A percentile compares a stretch with the other conserved stretches of the same genome.
Conservation (phyloP, 495 filamentous ascomycete genomes). For the Pyrenopolyporus hunteri region DNA sequence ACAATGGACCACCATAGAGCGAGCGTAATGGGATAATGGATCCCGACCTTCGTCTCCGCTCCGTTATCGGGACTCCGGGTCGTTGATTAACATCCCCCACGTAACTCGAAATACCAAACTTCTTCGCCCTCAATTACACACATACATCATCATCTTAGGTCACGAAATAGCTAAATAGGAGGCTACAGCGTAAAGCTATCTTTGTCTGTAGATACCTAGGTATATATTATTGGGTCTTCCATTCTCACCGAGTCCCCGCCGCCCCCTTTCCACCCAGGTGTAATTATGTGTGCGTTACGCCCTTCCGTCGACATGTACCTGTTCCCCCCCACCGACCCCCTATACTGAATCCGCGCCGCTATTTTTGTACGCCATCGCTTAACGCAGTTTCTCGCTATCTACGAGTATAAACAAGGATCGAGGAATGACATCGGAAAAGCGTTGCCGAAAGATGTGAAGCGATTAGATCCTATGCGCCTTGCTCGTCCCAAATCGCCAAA, state of each 20-base stretch:
- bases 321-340: not conserved
- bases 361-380: constrained; percentile 49
- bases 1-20: too few relatives aligned
- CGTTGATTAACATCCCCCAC: not conserved
- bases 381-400: constrained; percentile 14
- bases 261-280: not conserved
- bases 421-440: constrained; percentile 22
- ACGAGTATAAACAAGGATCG: constrained; percentile 31
- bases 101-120: constrained; percentile 11
- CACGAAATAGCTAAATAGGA: constrained; percentile 8
- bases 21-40: not conserved
- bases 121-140: not conserved
- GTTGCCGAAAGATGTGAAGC: constrained; percentile 26
- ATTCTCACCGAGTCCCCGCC: constrained; percentile 16
- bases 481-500: constrained; percentile 32
- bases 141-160: not conserved
- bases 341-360: constrained; percentile 20
- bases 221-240: constrained; percentile 31
- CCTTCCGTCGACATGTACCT: constrained; percentile 30
- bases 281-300: constrained; percentile 33
- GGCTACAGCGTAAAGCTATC: not conserved
- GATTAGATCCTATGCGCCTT: constrained; percentile 39
- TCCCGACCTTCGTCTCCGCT: constrained; percentile 20
- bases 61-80: constrained; percentile 36
- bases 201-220: too few relatives aligned